phyloP scores from a whole-genome alignment of 2,329 filamentous ascomycete genomes.

The Drechslerella coelobrocha region DNA sequence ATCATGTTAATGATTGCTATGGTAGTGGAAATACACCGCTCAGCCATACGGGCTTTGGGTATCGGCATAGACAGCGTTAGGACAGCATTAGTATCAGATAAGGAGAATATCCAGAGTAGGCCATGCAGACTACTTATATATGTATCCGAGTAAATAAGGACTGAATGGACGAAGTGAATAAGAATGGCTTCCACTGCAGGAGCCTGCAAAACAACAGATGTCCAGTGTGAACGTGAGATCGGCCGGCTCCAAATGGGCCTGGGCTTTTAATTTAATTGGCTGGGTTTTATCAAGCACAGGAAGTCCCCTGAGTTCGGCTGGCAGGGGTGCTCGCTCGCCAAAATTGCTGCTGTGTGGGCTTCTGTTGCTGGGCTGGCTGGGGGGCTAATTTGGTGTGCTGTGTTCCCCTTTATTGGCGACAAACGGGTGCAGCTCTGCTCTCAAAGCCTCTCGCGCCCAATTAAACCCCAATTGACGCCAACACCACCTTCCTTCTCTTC shows the following conservation, averaged over 20 bases:
- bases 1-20: constrained; percentile 13
- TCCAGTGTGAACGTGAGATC: neutral
- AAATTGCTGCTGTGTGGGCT: constrained; percentile 26
- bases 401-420: constrained; percentile 50
- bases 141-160: constrained; percentile 8
- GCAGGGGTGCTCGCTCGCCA: constrained; percentile 28
- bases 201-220: neutral
- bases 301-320: constrained; percentile 48
- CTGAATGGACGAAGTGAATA: neutral
- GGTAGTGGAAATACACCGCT: constrained; percentile 69
- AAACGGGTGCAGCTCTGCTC: constrained; percentile 43
- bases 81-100: neutral
- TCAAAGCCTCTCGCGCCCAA: constrained; percentile 44
- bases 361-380: constrained; percentile 9
- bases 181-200: neutral
- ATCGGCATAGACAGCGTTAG: constrained; percentile 3
- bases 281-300: constrained; percentile 1
- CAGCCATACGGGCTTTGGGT: constrained; percentile 71
- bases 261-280: constrained; percentile 29
- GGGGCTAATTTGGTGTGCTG: constrained; percentile 45
- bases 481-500: constrained; percentile 50
- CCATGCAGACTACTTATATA: neutral
- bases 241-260: neutral
- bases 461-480: constrained; percentile 44
- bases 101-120: neutral